These are phyloP conservation scores for Rhazya stricta DNA, from an alignment of 257 asterid species.

Conservation along the genomic window DNA sequence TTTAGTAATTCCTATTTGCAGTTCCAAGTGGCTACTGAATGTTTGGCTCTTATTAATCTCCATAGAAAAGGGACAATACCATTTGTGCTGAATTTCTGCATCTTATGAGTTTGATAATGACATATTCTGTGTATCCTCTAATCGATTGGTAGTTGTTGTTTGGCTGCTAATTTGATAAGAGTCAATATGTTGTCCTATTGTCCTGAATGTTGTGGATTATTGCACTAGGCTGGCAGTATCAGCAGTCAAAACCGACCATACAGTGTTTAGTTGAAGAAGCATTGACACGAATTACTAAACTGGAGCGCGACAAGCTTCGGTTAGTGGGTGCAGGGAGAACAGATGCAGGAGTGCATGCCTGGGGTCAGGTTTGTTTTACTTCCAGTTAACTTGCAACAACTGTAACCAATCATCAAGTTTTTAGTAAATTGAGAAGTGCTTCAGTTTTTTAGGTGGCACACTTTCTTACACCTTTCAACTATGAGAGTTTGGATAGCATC, in stretches of 20 bases:
- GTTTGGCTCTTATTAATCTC: background rate
- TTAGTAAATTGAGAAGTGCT: constrained; percentile 15
- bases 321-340: constrained; percentile 87
- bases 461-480: constrained; percentile 68
- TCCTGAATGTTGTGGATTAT: background rate
- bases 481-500: constrained; percentile 54
- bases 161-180: background rate
- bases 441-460: constrained; percentile 71
- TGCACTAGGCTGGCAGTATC: constrained; percentile 84
- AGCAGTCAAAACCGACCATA: constrained; percentile 67
- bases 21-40: background rate
- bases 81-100: background rate
- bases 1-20: background rate
- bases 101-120: background rate
- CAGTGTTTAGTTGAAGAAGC: constrained; percentile 74
- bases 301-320: constrained; percentile 57
- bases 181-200: background rate
- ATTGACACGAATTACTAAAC: constrained; percentile 48
- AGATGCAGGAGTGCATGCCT: constrained; percentile 96
- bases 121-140: background rate
- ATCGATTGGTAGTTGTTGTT: background rate
- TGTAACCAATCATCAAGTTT: constrained; percentile 1
- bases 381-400: constrained; percentile 7
- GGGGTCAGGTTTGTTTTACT: constrained; percentile 75
- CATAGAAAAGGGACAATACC: background rate